These are phyloP conservation scores for Scheffersomyces stambukii DNA, from an alignment of 1,139 yeast genomes.

Conservation along the genomic window DNA sequence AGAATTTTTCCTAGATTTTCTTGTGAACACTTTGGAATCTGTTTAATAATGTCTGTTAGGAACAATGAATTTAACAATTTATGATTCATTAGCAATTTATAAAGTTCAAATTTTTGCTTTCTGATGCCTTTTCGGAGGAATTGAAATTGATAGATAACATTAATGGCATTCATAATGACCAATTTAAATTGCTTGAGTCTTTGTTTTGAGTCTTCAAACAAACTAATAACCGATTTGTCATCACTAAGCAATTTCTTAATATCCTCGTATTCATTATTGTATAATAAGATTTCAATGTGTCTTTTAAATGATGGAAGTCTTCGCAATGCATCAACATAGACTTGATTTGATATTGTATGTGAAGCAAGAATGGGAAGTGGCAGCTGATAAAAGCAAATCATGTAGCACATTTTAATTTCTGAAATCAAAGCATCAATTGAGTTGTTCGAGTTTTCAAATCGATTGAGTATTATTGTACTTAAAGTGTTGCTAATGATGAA, in stretches of 20 bases:
- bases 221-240: slow-evolving; percentile 14
- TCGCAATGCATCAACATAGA: slow-evolving; percentile 21
- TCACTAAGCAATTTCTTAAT: slow-evolving; percentile 16
- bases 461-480: slow-evolving; percentile 30
- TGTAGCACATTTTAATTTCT: slow-evolving; percentile 56
- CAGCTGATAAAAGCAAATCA: slow-evolving; percentile 69
- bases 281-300: slow-evolving; percentile 22
- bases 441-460: slow-evolving; percentile 41
- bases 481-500: slow-evolving; percentile 21
- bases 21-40: slow-evolving; percentile 4
- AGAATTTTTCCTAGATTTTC: slow-evolving; percentile 4
- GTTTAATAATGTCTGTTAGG: slow-evolving; percentile 10
- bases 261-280: slow-evolving; percentile 8
- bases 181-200: slow-evolving; percentile 21
- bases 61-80: slow-evolving; percentile 16
- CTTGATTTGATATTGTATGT: slow-evolving; percentile 6
- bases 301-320: slow-evolving; percentile 37
- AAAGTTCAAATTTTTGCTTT: slow-evolving; percentile 27
- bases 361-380: slow-evolving; percentile 49
- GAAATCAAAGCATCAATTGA: slow-evolving; percentile 51
- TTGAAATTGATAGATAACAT: slow-evolving; percentile 19
- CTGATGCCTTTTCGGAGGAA: slow-evolving; percentile 12
- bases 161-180: slow-evolving; percentile 20
- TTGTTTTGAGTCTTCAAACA: slow-evolving; percentile 16
- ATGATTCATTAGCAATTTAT: slow-evolving; percentile 24